These are phyloP conservation scores for Epithele typhae DNA, from an alignment of 768 basidiomycete species.

Conservation along the genomic window DNA sequence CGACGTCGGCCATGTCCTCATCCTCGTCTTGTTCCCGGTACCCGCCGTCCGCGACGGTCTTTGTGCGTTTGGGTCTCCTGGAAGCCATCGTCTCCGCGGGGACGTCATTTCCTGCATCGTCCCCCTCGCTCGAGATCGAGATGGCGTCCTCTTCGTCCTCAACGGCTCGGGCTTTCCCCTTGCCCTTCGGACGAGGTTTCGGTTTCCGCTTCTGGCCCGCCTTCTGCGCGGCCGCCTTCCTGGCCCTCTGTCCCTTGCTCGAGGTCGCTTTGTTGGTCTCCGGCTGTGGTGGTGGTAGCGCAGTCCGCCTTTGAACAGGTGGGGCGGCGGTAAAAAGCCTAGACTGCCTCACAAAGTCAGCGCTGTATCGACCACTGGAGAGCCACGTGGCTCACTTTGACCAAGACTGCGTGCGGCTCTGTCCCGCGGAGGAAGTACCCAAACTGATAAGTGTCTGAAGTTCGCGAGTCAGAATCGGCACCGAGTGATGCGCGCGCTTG, in stretches of 20 bases:
- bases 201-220: constrained; percentile 34
- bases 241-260: too few relatives aligned
- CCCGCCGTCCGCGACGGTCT: constrained; percentile 22
- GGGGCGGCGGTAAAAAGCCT: constrained; percentile 36
- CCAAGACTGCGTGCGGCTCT: constrained; percentile 74
- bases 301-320: constrained; percentile 12
- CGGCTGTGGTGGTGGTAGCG: too few relatives aligned
- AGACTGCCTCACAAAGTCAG: constrained; percentile 26
- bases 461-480: background rate
- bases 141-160: constrained; percentile 15
- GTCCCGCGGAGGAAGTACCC: constrained; percentile 85
- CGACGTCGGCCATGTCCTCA: constrained; percentile 7
- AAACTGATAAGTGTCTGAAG: constrained; percentile 85
- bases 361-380: too few relatives aligned
- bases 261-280: too few relatives aligned
- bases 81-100: constrained; percentile 3
- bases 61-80: constrained; percentile 30
- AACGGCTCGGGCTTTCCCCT: constrained; percentile 16
- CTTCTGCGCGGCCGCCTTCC: background rate
- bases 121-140: constrained; percentile 14
- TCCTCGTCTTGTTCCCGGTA: constrained; percentile 25
- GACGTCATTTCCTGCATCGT: background rate
- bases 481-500: background rate
- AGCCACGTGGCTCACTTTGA: constrained; percentile 53
- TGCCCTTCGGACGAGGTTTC: constrained; percentile 10